Conservation (phyloP, 148 eudicot species). For the Bassia scoparia region DNA sequence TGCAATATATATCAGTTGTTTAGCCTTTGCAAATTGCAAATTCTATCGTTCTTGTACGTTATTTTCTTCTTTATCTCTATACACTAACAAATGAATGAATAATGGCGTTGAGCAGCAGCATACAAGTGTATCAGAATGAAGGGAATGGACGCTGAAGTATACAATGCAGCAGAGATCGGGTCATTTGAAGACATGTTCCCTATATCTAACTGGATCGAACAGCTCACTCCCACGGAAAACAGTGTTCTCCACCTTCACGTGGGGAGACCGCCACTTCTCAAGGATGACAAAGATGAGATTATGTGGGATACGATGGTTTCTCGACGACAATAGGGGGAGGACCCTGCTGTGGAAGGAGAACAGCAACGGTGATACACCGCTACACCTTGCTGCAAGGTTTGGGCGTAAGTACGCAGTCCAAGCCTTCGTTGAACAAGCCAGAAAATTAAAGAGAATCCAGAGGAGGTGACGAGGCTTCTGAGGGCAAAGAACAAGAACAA, state of each 20-base stretch:
- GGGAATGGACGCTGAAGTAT: neutral
- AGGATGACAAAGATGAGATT: neutral
- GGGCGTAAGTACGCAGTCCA: neutral
- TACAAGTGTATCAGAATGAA: too few species aligned
- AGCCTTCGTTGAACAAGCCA: neutral
- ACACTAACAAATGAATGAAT: too few species aligned
- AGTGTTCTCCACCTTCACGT: slow-evolving; percentile 15
- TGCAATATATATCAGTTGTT: too few species aligned
- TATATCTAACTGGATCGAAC: neutral
- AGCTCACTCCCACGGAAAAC: slow-evolving; percentile 1
- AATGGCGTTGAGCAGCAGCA: too few species aligned
- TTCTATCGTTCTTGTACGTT: too few species aligned
- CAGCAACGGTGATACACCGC: slow-evolving; percentile 5
- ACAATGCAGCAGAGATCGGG: slow-evolving; percentile 11
- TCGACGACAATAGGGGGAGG: neutral
- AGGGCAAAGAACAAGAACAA: neutral
- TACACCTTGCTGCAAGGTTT: slow-evolving; percentile 19
- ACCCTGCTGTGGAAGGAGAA: neutral
- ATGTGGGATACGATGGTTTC: neutral
- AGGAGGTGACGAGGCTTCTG: neutral
- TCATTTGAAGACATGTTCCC: neutral
- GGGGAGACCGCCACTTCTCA: neutral
- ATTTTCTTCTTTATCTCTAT: too few species aligned
- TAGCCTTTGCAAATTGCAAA: too few species aligned
- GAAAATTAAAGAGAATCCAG: neutral